Conservation (phyloP, 768 basidiomycete species). For the Podaxis sp. region DNA sequence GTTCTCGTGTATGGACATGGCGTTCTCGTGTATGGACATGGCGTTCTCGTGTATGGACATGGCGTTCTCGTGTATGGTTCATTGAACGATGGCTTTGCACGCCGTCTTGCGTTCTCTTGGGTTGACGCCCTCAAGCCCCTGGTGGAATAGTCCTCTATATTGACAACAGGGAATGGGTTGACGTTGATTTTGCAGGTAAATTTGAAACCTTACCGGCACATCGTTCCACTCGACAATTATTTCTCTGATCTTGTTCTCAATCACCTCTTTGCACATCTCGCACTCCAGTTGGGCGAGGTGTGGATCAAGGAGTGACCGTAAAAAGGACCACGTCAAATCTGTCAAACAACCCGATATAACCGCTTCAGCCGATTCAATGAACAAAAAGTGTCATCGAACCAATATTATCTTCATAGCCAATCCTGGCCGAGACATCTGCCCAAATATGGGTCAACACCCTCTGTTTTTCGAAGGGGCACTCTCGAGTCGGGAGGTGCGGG, state of each 20-base stretch:
- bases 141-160: not conserved
- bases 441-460: constrained; percentile 2
- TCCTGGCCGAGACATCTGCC: constrained; percentile 2
- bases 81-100: not conserved
- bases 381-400: not conserved
- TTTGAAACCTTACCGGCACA: not conserved
- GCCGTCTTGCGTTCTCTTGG: not conserved
- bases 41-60: too few species aligned
- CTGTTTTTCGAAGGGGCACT: constrained; percentile 10
- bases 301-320: not conserved
- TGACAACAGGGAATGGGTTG: not conserved
- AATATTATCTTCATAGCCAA: not conserved
- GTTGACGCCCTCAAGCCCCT: not conserved
- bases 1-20: too few species aligned
- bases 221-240: not conserved
- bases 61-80: not conserved
- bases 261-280: constrained; percentile 10
- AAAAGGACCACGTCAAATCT: not conserved
- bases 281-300: not conserved
- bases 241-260: constrained; percentile 10
- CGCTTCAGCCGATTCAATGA: not conserved
- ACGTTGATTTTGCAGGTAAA: not conserved
- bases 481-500: constrained; percentile 9
- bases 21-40: too few species aligned
- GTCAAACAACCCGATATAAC: not conserved